Conservation (phyloP, 257 asterid genomes). For the Paraleonurus japonicus region DNA sequence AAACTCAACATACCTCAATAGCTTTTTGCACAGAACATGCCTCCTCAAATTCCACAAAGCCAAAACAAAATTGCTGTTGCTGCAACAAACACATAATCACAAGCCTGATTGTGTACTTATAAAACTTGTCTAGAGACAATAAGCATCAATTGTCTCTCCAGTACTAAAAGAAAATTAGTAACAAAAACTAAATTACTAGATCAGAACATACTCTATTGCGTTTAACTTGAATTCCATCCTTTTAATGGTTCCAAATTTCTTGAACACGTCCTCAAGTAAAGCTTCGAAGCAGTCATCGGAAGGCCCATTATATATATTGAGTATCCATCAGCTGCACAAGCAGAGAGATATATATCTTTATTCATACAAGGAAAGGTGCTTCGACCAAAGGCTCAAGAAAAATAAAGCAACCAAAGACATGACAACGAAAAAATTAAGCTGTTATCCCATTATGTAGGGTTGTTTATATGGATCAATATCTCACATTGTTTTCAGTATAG, state of each 20-base stretch:
- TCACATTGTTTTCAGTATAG: not conserved
- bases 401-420: not conserved
- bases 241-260: conserved; percentile 78
- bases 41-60: conserved; percentile 80
- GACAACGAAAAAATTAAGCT: not conserved
- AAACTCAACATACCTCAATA: conserved; percentile 52
- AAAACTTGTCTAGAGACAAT: conserved; percentile 5
- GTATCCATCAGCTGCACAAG: conserved; percentile 73
- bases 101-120: conserved; percentile 1
- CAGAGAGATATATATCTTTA: conserved; percentile 6
- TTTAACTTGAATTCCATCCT: conserved; percentile 86
- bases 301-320: conserved; percentile 84
- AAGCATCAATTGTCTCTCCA: conserved; percentile 5
- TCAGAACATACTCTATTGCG: conserved; percentile 61
- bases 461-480: not conserved
- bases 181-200: conserved; percentile 4
- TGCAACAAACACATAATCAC: conserved; percentile 26
- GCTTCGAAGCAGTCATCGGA: conserved; percentile 70
- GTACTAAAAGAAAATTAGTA: too few relatives aligned
- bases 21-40: conserved; percentile 68
- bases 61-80: conserved; percentile 67
- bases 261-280: conserved; percentile 72
- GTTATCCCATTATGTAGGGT: not conserved
- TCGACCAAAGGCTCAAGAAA: not conserved
- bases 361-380: not conserved